phyloP scores from a whole-genome alignment of 2,329 filamentous ascomycete genomes.

The Ophiostoma piceae region DNA sequence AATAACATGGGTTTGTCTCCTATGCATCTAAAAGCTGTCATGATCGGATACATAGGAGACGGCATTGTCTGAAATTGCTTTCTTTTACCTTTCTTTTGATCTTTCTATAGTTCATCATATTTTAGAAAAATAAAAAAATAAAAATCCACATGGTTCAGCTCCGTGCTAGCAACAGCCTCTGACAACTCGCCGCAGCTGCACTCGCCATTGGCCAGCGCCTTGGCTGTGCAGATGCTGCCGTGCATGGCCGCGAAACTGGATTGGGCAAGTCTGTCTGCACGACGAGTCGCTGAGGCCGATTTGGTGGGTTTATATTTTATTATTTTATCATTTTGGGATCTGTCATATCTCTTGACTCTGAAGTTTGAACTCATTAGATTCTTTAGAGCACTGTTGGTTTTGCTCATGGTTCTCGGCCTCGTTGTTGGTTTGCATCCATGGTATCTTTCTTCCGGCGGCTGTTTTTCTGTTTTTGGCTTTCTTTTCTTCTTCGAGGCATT shows the following conservation, averaged over 20 bases:
- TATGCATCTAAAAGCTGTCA: not conserved
- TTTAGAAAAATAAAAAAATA: no score
- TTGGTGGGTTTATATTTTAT: not conserved
- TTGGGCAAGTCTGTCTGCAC: constrained; percentile 18
- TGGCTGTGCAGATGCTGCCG: constrained; percentile 10
- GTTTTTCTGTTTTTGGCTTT: not conserved
- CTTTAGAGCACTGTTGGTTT: not conserved
- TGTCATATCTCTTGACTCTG: not conserved
- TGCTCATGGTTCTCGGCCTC: not conserved
- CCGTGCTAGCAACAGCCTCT: constrained; percentile 17
- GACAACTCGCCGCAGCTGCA: not conserved
- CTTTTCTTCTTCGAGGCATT: not conserved
- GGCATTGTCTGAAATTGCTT: not conserved
- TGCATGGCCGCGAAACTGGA: constrained; percentile 14
- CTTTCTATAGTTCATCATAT: no score
- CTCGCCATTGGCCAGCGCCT: constrained; percentile 17
- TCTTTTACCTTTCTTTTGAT: not conserved
- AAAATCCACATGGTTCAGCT: not conserved
- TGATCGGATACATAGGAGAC: not conserved
- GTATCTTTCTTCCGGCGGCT: not conserved
- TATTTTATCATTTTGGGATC: not conserved
- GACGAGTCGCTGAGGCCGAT: constrained; percentile 1
- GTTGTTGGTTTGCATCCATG: not conserved
- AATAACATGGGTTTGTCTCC: not conserved
- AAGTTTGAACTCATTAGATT: not conserved